Evolutionary conservation across 257 asterid species (phyloP).

Genomic region (Verbascum thapsus): DNA sequence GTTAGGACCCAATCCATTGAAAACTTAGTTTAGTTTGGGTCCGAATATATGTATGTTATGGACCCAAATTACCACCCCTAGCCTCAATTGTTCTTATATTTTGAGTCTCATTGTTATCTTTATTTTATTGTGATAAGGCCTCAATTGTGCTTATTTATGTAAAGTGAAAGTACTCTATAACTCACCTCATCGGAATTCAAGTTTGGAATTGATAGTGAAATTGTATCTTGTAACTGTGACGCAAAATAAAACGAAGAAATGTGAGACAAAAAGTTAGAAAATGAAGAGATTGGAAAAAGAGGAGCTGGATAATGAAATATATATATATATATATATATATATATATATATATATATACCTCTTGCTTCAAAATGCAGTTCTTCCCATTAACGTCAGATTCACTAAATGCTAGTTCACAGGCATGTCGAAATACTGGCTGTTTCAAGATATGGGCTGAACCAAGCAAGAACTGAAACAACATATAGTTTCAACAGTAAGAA

Average conservation of each 20-base stretch:
- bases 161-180: slow-evolving; percentile 6
- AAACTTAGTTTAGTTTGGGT: too few species aligned
- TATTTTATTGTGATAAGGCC: too few species aligned
- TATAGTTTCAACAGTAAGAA: slow-evolving; percentile 24
- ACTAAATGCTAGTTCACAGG: slow-evolving; percentile 76
- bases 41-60: too few species aligned
- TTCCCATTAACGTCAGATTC: slow-evolving; percentile 52
- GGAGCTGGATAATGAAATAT: slow-evolving; percentile 14
- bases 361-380: slow-evolving; percentile 57
- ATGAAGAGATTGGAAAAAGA: slow-evolving; percentile 12
- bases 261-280: slow-evolving; percentile 4
- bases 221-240: slow-evolving; percentile 65
- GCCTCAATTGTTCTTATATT: too few species aligned
- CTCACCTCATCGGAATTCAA: slow-evolving; percentile 74
- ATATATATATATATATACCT: slow-evolving; percentile 67
- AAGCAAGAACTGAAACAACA: slow-evolving; percentile 76
- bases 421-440: slow-evolving; percentile 66
- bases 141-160: too few species aligned
- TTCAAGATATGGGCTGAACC: slow-evolving; percentile 87
- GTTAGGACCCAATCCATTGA: too few species aligned
- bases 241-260: not conserved
- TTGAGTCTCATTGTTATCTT: too few species aligned
- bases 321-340: too few species aligned
- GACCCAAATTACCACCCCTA: too few species aligned
- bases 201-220: slow-evolving; percentile 54